A percentile compares a stretch with the other conserved stretches of the same genome.
phyloP scores from a whole-genome alignment of 495 filamentous ascomycete species.

The Diplogelasinospora grovesii region DNA sequence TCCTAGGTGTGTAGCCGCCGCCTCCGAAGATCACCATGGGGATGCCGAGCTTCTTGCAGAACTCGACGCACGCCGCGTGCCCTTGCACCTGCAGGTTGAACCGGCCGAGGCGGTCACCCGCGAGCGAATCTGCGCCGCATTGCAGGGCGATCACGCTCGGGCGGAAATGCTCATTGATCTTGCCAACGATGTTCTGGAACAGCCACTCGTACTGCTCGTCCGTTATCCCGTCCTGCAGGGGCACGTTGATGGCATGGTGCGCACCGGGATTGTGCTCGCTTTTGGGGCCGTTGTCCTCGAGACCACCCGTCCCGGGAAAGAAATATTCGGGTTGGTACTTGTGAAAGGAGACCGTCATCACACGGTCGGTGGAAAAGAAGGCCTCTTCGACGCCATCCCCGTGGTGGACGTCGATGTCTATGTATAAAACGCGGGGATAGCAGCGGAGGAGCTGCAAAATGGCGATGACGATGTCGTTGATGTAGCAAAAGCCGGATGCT shows the following conservation, averaged over 20 bases:
- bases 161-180: constrained; percentile 66
- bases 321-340: constrained; percentile 88
- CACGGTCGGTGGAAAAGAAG: constrained; percentile 94
- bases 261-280: constrained; percentile 84
- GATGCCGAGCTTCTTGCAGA: constrained; percentile 67
- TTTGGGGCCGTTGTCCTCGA: constrained; percentile 82
- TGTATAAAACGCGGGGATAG: constrained; percentile 90
- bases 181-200: constrained; percentile 73
- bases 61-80: constrained; percentile 86
- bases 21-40: constrained; percentile 89
- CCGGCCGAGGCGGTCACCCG: constrained; percentile 84
- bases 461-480: constrained; percentile 96
- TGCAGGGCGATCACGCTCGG: constrained; percentile 89
- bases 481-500: constrained; percentile 95
- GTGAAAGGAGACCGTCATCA: constrained; percentile 98
- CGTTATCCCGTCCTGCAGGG: constrained; percentile 89
- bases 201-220: constrained; percentile 83
- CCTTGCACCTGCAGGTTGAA: constrained; percentile 96
- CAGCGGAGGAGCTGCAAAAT: constrained; percentile 93
- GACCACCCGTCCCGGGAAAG: constrained; percentile 90
- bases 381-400: constrained; percentile 97
- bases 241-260: constrained; percentile 93
- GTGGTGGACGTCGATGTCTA: constrained; percentile 98
- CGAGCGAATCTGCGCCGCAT: constrained; percentile 92
- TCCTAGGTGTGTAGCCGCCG: constrained; percentile 95